Percentiles rank a stretch among this genome's conserved stretches.
phyloP scores from a whole-genome alignment of 352 stramenopile genomes.

The Bremia lactucae region DNA sequence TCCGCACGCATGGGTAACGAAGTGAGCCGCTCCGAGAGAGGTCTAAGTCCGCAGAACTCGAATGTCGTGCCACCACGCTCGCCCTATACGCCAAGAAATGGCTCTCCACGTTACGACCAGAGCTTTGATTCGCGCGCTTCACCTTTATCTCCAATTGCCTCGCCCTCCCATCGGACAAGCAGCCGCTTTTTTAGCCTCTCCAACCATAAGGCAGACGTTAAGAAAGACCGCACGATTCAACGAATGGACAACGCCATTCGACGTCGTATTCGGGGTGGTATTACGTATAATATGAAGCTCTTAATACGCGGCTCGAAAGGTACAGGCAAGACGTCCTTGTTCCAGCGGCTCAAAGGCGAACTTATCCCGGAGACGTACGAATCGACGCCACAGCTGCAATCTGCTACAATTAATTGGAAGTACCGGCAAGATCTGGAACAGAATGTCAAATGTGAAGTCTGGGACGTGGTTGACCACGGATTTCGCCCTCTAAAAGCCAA shows the following conservation, averaged over 20 bases:
- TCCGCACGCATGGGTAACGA: slow-evolving; percentile 69
- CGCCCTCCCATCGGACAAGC: slow-evolving; percentile 6
- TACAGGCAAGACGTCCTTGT: slow-evolving; percentile 86
- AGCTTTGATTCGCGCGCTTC: slow-evolving; percentile 30
- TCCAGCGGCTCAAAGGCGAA: slow-evolving; percentile 72
- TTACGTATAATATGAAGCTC: slow-evolving; percentile 90
- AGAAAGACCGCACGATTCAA: slow-evolving; percentile 56
- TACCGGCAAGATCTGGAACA: slow-evolving; percentile 58
- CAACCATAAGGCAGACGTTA: slow-evolving; percentile 9
- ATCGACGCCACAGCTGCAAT: slow-evolving; percentile 80
- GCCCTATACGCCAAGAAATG: slow-evolving; percentile 20
- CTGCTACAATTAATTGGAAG: slow-evolving; percentile 81
- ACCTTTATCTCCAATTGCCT: slow-evolving; percentile 3
- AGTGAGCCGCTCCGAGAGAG: slow-evolving; percentile 24
- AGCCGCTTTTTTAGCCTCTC: slow-evolving; percentile 8
- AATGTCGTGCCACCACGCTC: slow-evolving; percentile 13
- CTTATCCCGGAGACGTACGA: slow-evolving; percentile 57
- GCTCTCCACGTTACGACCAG: slow-evolving; percentile 22
- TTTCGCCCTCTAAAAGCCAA: slow-evolving; percentile 22
- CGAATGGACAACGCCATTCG: slow-evolving; percentile 78
- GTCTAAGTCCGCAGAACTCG: slow-evolving; percentile 20
- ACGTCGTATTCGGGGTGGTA: slow-evolving; percentile 58
- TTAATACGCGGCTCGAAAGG: slow-evolving; percentile 70
- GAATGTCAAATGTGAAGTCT: slow-evolving; percentile 85
- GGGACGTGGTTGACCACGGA: slow-evolving; percentile 85